Conservation (phyloP, 2,329 filamentous ascomycete species). For the Rutstroemia sp. region DNA sequence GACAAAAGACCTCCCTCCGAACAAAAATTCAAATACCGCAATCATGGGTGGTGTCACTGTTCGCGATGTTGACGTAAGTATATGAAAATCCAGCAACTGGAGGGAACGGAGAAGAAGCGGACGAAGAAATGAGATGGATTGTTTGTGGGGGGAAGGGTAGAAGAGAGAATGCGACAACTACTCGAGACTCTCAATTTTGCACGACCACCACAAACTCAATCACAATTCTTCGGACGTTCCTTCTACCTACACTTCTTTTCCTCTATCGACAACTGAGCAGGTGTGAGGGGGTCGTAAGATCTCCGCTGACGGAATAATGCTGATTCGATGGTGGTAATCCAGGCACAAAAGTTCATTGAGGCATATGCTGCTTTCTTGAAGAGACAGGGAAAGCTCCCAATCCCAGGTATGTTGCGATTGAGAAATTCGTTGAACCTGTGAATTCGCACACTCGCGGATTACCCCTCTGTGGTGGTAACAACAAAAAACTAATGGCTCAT, state of each 20-base stretch:
- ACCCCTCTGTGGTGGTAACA: no score
- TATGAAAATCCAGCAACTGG: slow-evolving; percentile 22
- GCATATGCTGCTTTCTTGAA: slow-evolving; percentile 86
- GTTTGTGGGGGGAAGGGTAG: not conserved
- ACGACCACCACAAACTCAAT: slow-evolving; percentile 2
- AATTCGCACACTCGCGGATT: not conserved
- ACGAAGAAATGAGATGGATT: slow-evolving; percentile 12
- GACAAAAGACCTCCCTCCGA: slow-evolving; percentile 14
- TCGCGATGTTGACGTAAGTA: slow-evolving; percentile 78
- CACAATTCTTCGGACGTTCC: slow-evolving; percentile 1
- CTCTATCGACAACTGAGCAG: slow-evolving; percentile 43
- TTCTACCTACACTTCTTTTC: not conserved
- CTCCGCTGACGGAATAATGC: slow-evolving; percentile 68
- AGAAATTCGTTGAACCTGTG: not conserved
- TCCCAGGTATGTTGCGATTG: slow-evolving; percentile 62
- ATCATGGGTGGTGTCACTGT: slow-evolving; percentile 79
- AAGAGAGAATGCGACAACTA: no score
- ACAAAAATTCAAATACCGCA: slow-evolving; percentile 39
- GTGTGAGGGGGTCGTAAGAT: slow-evolving; percentile 65
- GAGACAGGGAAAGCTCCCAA: slow-evolving; percentile 87
- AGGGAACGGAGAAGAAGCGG: slow-evolving; percentile 9
- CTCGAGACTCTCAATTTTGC: not conserved
- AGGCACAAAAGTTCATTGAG: slow-evolving; percentile 85
- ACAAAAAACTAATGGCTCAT: not conserved
- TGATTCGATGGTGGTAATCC: slow-evolving; percentile 43